Percentiles rank a stretch among this genome's conserved stretches.
Conservation (phyloP, 2,329 filamentous ascomycete genomes). For the Aspergillus terreus region DNA sequence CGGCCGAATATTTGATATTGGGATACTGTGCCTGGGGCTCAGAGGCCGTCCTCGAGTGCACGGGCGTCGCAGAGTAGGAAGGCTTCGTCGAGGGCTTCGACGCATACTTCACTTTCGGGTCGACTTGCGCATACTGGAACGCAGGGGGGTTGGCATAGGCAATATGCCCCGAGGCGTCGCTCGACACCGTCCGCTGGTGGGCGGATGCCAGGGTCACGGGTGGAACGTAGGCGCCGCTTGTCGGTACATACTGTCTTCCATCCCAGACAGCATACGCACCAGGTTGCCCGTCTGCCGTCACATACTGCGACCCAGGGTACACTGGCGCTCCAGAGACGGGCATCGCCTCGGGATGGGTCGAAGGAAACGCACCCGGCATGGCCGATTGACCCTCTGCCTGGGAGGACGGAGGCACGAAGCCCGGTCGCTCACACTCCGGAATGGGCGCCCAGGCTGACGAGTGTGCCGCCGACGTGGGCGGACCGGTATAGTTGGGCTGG, state of each 20-base stretch:
- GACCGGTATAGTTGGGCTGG: constrained; percentile 14
- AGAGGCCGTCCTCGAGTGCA: constrained; percentile 20
- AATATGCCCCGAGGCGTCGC: constrained; percentile 16
- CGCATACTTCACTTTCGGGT: constrained; percentile 38
- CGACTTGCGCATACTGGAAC: constrained; percentile 39
- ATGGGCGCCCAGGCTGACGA: constrained; percentile 34
- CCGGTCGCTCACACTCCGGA: constrained; percentile 39
- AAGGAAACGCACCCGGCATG: constrained; percentile 33
- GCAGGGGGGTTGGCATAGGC: constrained; percentile 29
- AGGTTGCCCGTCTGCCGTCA: constrained; percentile 18
- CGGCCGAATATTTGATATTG: constrained; percentile 12
- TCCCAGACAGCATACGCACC: constrained; percentile 19
- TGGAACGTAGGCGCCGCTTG: constrained; percentile 9
- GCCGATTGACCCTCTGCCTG: constrained; percentile 18
- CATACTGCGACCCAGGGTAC: constrained; percentile 31
- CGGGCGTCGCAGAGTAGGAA: constrained; percentile 21
- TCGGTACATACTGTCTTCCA: constrained; percentile 11
- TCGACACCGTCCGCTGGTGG: constrained; percentile 32
- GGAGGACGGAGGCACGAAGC: constrained; percentile 38
- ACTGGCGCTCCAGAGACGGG: constrained; percentile 17
- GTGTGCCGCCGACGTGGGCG: constrained; percentile 1
- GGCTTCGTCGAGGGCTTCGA: constrained; percentile 25
- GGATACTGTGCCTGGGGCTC: constrained; percentile 7
- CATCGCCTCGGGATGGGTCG: constrained; percentile 19
- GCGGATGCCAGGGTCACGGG: constrained; percentile 12